Conservation (phyloP, 768 basidiomycete species). For the Sporobolomyces roseus region DNA sequence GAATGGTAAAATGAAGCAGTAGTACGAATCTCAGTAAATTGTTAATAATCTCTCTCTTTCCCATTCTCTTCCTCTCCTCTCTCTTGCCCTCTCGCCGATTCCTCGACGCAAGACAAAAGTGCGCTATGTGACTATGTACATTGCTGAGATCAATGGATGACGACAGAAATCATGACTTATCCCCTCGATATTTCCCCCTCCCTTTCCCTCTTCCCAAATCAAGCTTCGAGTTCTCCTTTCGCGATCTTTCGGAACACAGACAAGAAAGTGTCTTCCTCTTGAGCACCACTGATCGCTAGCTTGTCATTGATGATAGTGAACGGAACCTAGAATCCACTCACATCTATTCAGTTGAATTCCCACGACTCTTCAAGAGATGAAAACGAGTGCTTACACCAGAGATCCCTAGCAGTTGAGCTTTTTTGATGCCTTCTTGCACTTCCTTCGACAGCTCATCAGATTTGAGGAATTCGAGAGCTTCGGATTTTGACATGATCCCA, state of each 20-base stretch:
- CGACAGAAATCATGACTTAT: too few relatives aligned
- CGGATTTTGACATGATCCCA: slow-evolving; percentile 59
- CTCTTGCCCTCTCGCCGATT: too few relatives aligned
- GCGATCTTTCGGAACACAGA: slow-evolving; percentile 42
- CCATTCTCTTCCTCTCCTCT: too few relatives aligned
- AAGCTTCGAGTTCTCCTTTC: slow-evolving; percentile 31
- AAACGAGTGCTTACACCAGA: slow-evolving; percentile 49
- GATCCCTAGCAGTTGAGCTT: slow-evolving; percentile 64
- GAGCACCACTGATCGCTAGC: slow-evolving; percentile 35
- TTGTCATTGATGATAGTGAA: slow-evolving; percentile 56
- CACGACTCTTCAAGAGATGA: too few relatives aligned
- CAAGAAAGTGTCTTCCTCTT: slow-evolving; percentile 42
- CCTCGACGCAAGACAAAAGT: too few relatives aligned
- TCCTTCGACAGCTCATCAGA: slow-evolving; percentile 65
- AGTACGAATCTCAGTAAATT: too few relatives aligned
- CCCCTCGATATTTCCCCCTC: too few relatives aligned
- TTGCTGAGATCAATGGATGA: too few relatives aligned
- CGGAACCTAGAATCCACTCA: slow-evolving; percentile 56
- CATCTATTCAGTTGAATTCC: too few relatives aligned
- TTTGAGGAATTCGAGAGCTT: slow-evolving; percentile 62
- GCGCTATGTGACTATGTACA: too few relatives aligned
- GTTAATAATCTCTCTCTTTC: too few relatives aligned
- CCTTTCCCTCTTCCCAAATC: not conserved
- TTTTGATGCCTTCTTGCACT: slow-evolving; percentile 61
- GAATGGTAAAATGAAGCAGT: too few relatives aligned